Evolutionary conservation across 2,329 filamentous ascomycete species (phyloP).

Genomic region (Cercospora brassicicola): DNA sequence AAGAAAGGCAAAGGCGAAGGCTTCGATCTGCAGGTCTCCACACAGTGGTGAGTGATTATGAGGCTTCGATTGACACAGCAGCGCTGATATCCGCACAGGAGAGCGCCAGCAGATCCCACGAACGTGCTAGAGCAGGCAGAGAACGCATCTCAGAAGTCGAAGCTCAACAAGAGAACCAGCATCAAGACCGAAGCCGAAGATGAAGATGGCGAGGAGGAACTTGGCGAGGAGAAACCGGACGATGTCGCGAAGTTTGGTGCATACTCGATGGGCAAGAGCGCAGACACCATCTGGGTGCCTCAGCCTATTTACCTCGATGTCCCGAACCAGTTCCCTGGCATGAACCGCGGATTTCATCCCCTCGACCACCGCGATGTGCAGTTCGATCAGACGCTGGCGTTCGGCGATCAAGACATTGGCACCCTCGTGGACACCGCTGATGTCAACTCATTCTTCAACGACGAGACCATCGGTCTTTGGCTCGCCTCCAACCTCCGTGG

Average conservation of each 20-base stretch:
- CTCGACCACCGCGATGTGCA: not conserved
- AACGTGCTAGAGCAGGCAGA: not conserved
- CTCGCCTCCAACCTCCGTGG: not conserved
- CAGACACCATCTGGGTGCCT: conserved; percentile 2
- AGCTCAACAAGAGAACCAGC: not conserved
- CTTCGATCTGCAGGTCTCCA: conserved; percentile 25
- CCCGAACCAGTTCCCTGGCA: conserved; percentile 4
- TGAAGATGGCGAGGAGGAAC: not conserved
- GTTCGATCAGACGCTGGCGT: conserved; percentile 2
- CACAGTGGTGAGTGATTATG: conserved; percentile 25
- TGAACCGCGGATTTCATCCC: not conserved
- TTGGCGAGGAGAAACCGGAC: not conserved
- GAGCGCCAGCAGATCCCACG: not conserved
- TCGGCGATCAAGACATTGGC: conserved; percentile 1
- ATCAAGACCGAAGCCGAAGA: conserved; percentile 1
- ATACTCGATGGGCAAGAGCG: not conserved
- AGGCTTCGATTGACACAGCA: not conserved
- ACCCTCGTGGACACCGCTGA: not conserved
- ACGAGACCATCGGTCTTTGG: not conserved
- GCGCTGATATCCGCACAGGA: not conserved
- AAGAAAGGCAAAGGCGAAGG: conserved; percentile 18
- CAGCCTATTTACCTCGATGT: conserved; percentile 2
- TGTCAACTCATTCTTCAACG: not conserved
- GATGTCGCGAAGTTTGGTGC: not conserved
- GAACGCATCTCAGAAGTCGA: not conserved